Evolutionary conservation across 495 filamentous ascomycete genomes (phyloP).

Genomic region (Penicillium paradoxum): DNA sequence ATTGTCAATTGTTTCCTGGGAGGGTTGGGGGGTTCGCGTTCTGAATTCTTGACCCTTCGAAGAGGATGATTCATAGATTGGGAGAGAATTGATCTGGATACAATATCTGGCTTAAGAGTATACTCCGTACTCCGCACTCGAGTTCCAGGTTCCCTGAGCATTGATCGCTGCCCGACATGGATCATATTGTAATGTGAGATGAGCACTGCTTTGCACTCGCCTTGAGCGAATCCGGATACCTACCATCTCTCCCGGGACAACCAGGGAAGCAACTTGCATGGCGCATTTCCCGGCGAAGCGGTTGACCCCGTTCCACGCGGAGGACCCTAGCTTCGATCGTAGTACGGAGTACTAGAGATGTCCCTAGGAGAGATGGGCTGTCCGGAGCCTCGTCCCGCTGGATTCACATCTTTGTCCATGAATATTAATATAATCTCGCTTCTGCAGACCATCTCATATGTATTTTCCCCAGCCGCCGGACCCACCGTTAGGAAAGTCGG

Average conservation of each 20-base stretch:
- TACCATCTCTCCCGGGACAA: too few species aligned
- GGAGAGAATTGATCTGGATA: background rate
- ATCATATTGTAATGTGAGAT: background rate
- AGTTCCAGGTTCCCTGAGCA: slow-evolving; percentile 11
- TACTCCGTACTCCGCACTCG: too few species aligned
- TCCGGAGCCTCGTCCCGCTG: too few species aligned
- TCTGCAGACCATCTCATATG: slow-evolving; percentile 2
- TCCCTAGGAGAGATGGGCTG: too few species aligned
- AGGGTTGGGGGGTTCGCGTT: too few species aligned
- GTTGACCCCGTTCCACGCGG: slow-evolving; percentile 9
- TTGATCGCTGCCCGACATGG: slow-evolving; percentile 9
- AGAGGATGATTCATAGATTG: background rate
- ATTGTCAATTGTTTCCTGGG: background rate
- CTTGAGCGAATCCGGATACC: too few species aligned
- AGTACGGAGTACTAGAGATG: background rate
- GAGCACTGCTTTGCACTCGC: too few species aligned
- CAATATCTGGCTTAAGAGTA: background rate
- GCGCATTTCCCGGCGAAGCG: slow-evolving; percentile 7
- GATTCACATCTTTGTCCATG: too few species aligned
- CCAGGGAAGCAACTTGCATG: slow-evolving; percentile 8
- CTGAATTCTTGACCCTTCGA: too few species aligned
- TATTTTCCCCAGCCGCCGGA: slow-evolving; percentile 3
- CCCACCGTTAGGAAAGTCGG: slow-evolving; percentile 2
- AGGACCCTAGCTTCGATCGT: slow-evolving; percentile 10
- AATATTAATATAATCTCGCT: background rate